A percentile compares a stretch with the other conserved stretches of the same genome.
Conservation (phyloP, 257 asterid species). For the Catharanthus roseus region DNA sequence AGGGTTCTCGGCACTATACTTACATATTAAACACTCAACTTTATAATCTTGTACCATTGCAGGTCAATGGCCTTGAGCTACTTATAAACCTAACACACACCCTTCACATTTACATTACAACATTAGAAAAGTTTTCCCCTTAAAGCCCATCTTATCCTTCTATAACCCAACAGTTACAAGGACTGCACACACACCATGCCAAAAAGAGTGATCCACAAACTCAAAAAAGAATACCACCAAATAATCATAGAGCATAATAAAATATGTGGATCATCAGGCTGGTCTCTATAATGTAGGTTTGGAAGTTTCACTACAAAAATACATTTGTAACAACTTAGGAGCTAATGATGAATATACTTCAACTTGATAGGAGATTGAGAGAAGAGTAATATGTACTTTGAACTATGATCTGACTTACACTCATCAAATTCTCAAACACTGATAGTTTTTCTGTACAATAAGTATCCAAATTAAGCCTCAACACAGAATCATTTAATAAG, state of each 20-base stretch:
- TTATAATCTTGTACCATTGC: background rate
- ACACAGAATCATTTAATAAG: background rate
- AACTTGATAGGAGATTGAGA: background rate
- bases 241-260: background rate
- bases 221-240: background rate
- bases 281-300: background rate
- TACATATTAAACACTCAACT: background rate
- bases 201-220: background rate
- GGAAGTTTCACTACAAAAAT: background rate
- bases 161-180: background rate
- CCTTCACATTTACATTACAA: background rate
- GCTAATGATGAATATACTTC: conserved; percentile 4
- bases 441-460: background rate
- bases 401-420: background rate
- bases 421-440: background rate
- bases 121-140: background rate
- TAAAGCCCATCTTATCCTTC: background rate
- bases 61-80: background rate
- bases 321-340: background rate
- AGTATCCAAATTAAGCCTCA: background rate
- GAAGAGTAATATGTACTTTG: background rate
- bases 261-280: background rate
- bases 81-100: background rate
- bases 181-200: background rate
- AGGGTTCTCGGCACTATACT: background rate